These are phyloP conservation scores for Dictyostelium intermedium DNA, from an alignment of 78 protist species.

Conservation along the genomic window DNA sequence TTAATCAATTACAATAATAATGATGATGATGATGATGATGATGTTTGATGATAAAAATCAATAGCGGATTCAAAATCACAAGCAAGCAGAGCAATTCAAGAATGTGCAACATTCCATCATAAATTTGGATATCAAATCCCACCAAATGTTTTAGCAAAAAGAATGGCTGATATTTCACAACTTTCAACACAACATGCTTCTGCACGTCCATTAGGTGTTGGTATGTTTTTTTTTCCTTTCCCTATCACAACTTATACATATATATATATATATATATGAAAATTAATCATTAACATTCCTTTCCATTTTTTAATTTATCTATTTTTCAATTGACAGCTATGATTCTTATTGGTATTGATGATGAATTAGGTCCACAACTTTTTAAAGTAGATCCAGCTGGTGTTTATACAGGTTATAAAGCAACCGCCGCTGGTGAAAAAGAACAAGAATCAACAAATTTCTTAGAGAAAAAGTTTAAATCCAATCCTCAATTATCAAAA, in stretches of 20 bases:
- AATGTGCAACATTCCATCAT: conserved; percentile 93
- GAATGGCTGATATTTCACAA: conserved; percentile 97
- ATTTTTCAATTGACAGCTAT: conserved; percentile 46
- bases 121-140: conserved; percentile 92
- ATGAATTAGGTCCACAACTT: conserved; percentile 95
- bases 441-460: conserved; percentile 95
- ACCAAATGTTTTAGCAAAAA: conserved; percentile 90
- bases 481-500: conserved; percentile 72
- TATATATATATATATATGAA: neutral
- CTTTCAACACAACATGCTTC: conserved; percentile 91
- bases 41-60: neutral
- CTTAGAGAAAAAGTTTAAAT: conserved; percentile 97
- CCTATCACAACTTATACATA: neutral
- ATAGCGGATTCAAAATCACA: conserved; percentile 92
- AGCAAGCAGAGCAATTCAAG: conserved; percentile 91
- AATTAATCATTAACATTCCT: neutral
- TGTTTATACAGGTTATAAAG: conserved; percentile 90
- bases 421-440: conserved; percentile 94
- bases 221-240: neutral
- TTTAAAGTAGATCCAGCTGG: conserved; percentile 97
- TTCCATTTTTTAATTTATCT: neutral
- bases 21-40: neutral
- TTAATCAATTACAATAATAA: too few relatives aligned
- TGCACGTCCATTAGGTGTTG: conserved; percentile 93
- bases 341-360: conserved; percentile 94